Evolutionary conservation across 805 yeast species (phyloP), one percentile per base, ranked within the genome.

Genomic region (Torulaspora indica): DNA sequence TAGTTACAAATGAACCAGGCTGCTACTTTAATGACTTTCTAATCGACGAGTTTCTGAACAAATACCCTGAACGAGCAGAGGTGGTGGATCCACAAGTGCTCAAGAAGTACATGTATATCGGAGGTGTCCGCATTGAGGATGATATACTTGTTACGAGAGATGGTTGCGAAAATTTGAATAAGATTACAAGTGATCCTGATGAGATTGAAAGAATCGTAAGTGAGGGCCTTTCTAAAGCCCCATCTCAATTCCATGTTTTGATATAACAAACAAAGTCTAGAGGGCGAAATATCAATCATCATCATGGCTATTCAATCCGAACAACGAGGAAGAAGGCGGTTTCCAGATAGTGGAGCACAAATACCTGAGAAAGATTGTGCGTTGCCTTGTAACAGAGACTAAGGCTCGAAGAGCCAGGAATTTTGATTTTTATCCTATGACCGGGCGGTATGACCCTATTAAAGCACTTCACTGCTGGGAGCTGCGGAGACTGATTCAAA

Each of bases 111-210:
- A 78, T 84, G 82, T 77, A 82, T 53, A 78, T 93, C 45, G 98
- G 98, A n/a, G 98, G 98, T 35, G 96, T 91, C 5, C 79, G 98
- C 65, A 88, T 91, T 45, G 98, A 91, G 66, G 98, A 91, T 61
- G 97, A 91, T 60, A 75, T 93, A 33, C 68, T 87, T 35, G 82
- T 91, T 24, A 86, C 95, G 1, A 73, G 73, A 38, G 69, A 68
- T 42, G 98, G 98, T 0, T 79, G 67, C 58, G 95, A 89, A 58
- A 85, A 86, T 55, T 69, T 91, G 42, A 91, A 96, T 1, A 74
- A 76, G 22, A 79, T 91, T 42, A 87, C 97, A 1, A 82, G 84
- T 46, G 95, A 93, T 61, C 89, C 97, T 1, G 76, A 73, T 3
- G 95, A 89, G 64, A 82, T 91, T 42, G 75, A 85, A 33, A 71